Evolutionary conservation across 1,139 yeast genomes (phyloP), one percentile per base, ranked within the genome.

Genomic region (Debaryomyces subglobosus): DNA sequence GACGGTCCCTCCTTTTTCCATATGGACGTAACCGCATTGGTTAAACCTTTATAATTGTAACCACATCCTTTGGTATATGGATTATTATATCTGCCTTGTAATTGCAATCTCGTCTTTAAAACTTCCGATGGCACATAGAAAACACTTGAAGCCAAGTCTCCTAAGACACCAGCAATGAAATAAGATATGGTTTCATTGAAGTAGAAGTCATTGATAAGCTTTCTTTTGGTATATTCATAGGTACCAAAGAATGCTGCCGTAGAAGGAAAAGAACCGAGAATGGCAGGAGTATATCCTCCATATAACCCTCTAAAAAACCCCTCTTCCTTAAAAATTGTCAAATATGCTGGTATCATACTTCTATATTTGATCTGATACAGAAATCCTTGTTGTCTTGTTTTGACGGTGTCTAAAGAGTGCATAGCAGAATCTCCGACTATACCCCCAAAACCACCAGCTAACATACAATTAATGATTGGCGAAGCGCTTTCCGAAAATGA

Each of bases 61-160:
- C 97, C 97, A 46, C 74, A 66, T 10, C 90, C 89, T 43, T 75
- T 66, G 53, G 92, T 91, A 64, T 78, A 76, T 0, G 88, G 89
- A 64, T 92, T 94, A 66, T 91, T 89, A 67, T 81, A 79, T 44
- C 84, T 78, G 1, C 99, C 99, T 68, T 94, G 99, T 47, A 94
- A 72, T 69, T 94, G 99, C 44, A 94, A 69, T 58, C 99, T 77
- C 6, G 99, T 91, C 65, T 95, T 94, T 50, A 94, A 70, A n/a
- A 94, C 98, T 64, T 94, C 99, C 30, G 94, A 85, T 2, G 99
- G 99, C n/a, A 94, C 99, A 60, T 94, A 94, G 41, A 90, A 85
- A n/a, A 94, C 70, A 61, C 96, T 87, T 29, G 96, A 87, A 2
- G 90, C 94, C 50, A 94, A 76, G 66, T 94, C 99, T 23, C 98